A percentile compares a stretch with the other conserved stretches of the same genome.
phyloP scores from a whole-genome alignment of 495 filamentous ascomycete species.

The Neurospora sublineolata region DNA sequence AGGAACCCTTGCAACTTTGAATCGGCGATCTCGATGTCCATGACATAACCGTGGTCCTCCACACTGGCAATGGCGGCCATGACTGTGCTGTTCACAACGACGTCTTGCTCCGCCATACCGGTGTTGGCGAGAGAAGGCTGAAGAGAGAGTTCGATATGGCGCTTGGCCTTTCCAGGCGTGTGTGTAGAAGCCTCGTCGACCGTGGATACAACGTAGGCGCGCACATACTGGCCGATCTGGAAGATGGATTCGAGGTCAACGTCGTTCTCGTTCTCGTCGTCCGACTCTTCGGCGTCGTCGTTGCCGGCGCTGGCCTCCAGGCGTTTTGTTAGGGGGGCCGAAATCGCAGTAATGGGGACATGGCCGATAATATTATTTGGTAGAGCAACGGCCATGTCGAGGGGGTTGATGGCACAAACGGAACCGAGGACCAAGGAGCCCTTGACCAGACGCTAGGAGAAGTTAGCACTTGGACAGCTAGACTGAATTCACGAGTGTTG shows the following conservation, averaged over 20 bases:
- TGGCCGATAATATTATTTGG: constrained; percentile 90
- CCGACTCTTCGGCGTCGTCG: constrained; percentile 41
- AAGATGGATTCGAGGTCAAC: constrained; percentile 65
- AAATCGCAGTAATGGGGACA: constrained; percentile 82
- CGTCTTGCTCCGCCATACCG: constrained; percentile 54
- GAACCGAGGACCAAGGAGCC: constrained; percentile 82
- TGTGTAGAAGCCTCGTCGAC: constrained; percentile 37
- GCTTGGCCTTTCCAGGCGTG: constrained; percentile 51
- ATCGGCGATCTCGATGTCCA: constrained; percentile 74
- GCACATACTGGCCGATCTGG: constrained; percentile 75
- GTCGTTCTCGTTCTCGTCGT: constrained; percentile 38
- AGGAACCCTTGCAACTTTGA: constrained; percentile 67
- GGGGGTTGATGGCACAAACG: constrained; percentile 64
- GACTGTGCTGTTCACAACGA: constrained; percentile 59
- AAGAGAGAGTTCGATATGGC: constrained; percentile 73
- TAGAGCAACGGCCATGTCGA: constrained; percentile 67
- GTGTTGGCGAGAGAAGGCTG: constrained; percentile 64
- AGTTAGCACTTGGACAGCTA: constrained; percentile 24
- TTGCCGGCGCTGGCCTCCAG: constrained; percentile 49
- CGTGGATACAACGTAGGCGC: constrained; percentile 72
- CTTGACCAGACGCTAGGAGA: constrained; percentile 56
- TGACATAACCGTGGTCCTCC: constrained; percentile 89
- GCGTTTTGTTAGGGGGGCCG: constrained; percentile 45
- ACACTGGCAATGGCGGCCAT: constrained; percentile 84
- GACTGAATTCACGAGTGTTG: neutral